Conservation (phyloP, 768 basidiomycete species). For the Lactarius hengduanensis region DNA sequence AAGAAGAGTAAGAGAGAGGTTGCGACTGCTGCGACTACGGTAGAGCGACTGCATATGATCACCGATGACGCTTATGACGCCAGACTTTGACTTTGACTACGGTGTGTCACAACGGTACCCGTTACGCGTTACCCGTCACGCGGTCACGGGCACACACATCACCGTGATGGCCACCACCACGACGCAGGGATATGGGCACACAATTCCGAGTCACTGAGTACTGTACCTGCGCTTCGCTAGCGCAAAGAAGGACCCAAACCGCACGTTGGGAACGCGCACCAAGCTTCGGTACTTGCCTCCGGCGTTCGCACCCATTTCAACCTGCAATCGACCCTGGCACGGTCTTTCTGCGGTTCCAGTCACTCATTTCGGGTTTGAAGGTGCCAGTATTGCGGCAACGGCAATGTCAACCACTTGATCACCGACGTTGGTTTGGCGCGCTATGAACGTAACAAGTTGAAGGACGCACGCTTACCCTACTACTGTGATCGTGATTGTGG, state of each 20-base stretch:
- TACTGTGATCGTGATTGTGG: not conserved
- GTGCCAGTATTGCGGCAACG: not conserved
- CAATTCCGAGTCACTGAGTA: not conserved
- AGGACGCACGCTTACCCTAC: not conserved
- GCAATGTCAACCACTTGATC: not conserved
- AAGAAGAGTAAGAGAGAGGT: no score
- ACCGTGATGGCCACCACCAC: no score
- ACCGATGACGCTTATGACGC: no score
- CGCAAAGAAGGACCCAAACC: not conserved
- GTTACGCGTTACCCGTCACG: no score
- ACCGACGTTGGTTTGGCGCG: not conserved
- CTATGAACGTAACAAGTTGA: not conserved
- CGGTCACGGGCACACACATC: no score
- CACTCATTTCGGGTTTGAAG: conserved; percentile 58
- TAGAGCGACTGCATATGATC: no score
- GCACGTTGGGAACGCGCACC: not conserved
- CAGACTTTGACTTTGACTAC: no score
- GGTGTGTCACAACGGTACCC: no score
- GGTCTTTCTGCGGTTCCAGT: conserved; percentile 37
- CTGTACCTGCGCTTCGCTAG: not conserved
- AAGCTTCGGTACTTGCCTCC: not conserved
- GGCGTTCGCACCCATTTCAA: not conserved
- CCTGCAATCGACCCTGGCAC: conserved; percentile 25
- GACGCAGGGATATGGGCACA: not conserved
- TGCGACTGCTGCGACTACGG: no score